Evolutionary conservation across 805 yeast genomes (phyloP), one percentile per base, ranked within the genome.

Genomic region (Barnettozyma salicaria): DNA sequence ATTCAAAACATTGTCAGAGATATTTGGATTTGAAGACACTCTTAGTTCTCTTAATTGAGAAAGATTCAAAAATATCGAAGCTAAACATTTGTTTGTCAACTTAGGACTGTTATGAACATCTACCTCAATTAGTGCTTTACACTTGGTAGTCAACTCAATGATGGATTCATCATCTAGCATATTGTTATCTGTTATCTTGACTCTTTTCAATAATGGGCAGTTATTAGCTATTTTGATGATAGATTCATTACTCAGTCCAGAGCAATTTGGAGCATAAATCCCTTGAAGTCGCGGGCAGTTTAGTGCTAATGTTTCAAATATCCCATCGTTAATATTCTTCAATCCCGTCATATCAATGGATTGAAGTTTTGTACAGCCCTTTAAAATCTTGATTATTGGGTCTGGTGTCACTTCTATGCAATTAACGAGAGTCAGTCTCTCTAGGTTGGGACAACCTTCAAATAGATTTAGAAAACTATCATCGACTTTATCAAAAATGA

Each of bases 341-440:
- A 86, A 81, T 7, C 92, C 92, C 0, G 96, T 80, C 49, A 90
- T 68, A 61, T 90, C 97, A 34, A 90, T 79, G 29, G 94, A 82
- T 58, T 85, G 95, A 41, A 90, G 64, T 43, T 76, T 70, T 42
- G 70, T 69, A 59, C 95, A 87, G 16, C 76, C 76, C 34, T 64
- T 54, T 22, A 90, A 60, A 5, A 87, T 76, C 2, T 62, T 63
- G 3, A 80, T 66, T 24, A 90, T 72, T n/a, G 86, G 76, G 6
- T 35, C 49, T 45, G 78, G 76, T 0, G 83, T 61, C 19, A 90
- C 60, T 40, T 72, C 68, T 17, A 76, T 67, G 59, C 97, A 89
- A 52, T 83, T 82, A 9, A 88, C 88, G 32, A 90, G 65, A 0
- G 96, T 86, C 35, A 92, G 68, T 46, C 97, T 70, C 60, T 90